Conservation (phyloP, 495 filamentous ascomycete genomes). For the Penicillium robsamsonii region DNA sequence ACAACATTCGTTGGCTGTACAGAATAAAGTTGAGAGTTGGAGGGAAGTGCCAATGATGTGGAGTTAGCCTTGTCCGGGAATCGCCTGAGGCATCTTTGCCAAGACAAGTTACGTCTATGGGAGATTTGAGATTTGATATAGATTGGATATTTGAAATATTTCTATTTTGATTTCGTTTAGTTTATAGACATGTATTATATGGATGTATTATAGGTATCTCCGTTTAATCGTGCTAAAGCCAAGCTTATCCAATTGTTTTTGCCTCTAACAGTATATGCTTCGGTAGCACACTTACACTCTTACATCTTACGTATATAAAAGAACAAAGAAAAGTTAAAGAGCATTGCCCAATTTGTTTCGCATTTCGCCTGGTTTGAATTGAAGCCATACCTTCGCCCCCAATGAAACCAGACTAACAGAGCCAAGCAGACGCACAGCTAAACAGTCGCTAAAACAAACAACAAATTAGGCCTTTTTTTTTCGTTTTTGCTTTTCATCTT, state of each 20-base stretch:
- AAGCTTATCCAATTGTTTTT: not conserved
- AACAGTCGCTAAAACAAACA: conserved; percentile 7
- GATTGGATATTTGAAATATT: too few relatives aligned
- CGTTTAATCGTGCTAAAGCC: not conserved
- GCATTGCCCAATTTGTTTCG: not conserved
- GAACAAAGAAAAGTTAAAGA: not conserved
- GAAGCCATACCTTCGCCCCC: conserved; percentile 1
- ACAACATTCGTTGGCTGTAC: conserved; percentile 23
- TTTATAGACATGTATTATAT: not conserved
- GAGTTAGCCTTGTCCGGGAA: conserved; percentile 24
- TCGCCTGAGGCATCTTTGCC: conserved; percentile 21
- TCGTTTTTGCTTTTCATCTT: not conserved
- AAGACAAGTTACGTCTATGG: not conserved
- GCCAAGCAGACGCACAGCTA: not conserved
- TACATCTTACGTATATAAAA: not conserved
- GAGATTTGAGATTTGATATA: not conserved
- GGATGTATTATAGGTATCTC: not conserved
- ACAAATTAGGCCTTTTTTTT: conserved; percentile 9
- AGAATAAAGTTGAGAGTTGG: conserved; percentile 16
- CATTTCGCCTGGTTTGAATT: conserved; percentile 2
- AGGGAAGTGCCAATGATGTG: conserved; percentile 26
- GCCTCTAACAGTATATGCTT: not conserved
- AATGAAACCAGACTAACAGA: not conserved
- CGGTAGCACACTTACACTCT: not conserved
- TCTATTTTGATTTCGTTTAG: not conserved